Base-by-base conservation (phyloP, 345 rosid genomes). In the Gossypium ekmanianum region DNA sequence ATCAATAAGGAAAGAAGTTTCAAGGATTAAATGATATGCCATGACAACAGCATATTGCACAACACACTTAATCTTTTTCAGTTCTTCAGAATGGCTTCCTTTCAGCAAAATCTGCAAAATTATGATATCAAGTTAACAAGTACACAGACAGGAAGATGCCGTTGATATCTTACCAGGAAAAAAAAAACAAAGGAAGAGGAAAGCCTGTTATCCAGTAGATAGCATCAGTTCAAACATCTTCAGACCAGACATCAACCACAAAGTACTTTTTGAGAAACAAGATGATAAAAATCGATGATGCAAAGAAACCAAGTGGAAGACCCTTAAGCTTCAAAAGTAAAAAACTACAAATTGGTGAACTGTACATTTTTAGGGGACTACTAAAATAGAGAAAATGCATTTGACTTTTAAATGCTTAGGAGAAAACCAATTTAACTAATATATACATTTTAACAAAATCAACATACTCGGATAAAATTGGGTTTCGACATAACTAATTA, bases 1-100 rank as follows among this genome's bases (percentile, higher is more conserved):
- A 81, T 95, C 98, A 81, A 89, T 85, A 11, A 93, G 87, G 81
- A 91, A 95, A 67, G 93, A 88, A 67, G 97, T 92, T 90, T 95
- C 99, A 24, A 95, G 91, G 76, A 89, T 87, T 75, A 95, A 85
- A 85, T 87, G 91, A 83, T 93, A 85, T 43, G 98, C 99, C 82
- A 89, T 73, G 17, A 75, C 79, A 77, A 90, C 90, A 5, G 92
- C 91, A 74, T 77, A 75, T 61, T 89, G 99, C 57, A 93, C 84
- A 77, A 90, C 93, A 73, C 80, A 87, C 84, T 95, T 95, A 72
- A 95, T 76, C 86, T 83, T 92, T 81, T 95, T 95, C 84, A 95
- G 81, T 82, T 83, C 94, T 16, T 88, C 87, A 18, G 92, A 87
- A 68, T 86, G 85, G 82, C 91, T 83, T 82, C 99, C 99, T 86